Percentiles rank a stretch among this genome's conserved stretches.
Conservation (phyloP, 179 eudicot species). For the Corrigiola litoralis region DNA sequence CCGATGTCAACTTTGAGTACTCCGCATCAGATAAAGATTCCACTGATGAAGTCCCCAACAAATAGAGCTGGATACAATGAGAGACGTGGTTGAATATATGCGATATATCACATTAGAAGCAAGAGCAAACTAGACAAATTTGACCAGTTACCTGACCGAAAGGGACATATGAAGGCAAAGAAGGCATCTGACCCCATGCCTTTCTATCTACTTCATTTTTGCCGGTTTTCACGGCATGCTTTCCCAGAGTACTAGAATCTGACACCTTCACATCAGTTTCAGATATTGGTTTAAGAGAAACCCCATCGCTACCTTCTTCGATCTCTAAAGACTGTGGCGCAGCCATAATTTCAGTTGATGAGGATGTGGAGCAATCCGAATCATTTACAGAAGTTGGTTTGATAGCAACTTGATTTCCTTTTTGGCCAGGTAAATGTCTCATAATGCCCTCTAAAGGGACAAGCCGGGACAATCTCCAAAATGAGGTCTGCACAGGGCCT, state of each 20-base stretch:
- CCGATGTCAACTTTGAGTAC: constrained; percentile 96
- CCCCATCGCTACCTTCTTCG: constrained; percentile 86
- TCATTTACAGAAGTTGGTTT: constrained; percentile 34
- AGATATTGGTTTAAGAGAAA: constrained; percentile 74
- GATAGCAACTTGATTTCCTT: constrained; percentile 41
- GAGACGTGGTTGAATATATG: neutral
- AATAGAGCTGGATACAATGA: constrained; percentile 59
- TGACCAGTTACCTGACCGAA: constrained; percentile 78
- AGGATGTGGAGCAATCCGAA: constrained; percentile 41
- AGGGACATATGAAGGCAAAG: constrained; percentile 91
- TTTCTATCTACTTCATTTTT: constrained; percentile 33
- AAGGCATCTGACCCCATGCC: constrained; percentile 79
- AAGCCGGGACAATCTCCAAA: constrained; percentile 93
- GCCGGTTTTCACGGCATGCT: constrained; percentile 39
- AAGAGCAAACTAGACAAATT: constrained; percentile 2
- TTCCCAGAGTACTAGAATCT: constrained; percentile 35
- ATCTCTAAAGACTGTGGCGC: constrained; percentile 81
- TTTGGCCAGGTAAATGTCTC: constrained; percentile 49
- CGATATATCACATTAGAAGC: neutral
- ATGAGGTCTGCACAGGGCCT: constrained; percentile 89
- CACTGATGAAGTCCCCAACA: constrained; percentile 84
- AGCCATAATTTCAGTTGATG: constrained; percentile 40
- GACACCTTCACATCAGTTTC: constrained; percentile 35
- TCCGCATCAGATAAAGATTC: constrained; percentile 86
- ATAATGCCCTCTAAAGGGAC: constrained; percentile 82